Conservation (phyloP, 495 filamentous ascomycete genomes). For the Polyplosphaeria fusca region DNA sequence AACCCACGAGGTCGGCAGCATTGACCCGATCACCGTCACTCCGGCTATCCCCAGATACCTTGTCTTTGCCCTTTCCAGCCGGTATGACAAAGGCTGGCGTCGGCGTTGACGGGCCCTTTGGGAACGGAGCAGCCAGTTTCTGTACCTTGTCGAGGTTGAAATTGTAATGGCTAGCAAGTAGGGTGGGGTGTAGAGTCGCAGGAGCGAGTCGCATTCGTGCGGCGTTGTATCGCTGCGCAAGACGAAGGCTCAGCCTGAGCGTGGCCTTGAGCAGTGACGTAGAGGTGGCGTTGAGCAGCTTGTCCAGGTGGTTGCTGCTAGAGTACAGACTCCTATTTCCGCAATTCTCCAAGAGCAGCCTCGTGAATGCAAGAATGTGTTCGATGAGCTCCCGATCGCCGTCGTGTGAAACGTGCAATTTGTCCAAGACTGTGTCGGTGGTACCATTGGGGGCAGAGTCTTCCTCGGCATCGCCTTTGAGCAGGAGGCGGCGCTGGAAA, state of each 20-base stretch:
- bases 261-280: constrained; percentile 69
- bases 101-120: constrained; percentile 55
- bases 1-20: constrained; percentile 72
- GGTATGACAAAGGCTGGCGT: constrained; percentile 43
- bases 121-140: constrained; percentile 77
- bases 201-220: constrained; percentile 67
- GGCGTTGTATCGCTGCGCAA: constrained; percentile 90
- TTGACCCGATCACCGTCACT: constrained; percentile 53
- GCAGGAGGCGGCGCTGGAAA: constrained; percentile 63
- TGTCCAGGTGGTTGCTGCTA: constrained; percentile 82
- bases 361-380: constrained; percentile 76
- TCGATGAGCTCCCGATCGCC: constrained; percentile 79
- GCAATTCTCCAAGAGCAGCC: constrained; percentile 85
- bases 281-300: constrained; percentile 82
- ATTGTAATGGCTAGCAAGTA: constrained; percentile 86
- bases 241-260: constrained; percentile 71
- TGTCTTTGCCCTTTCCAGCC: constrained; percentile 70
- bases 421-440: constrained; percentile 48
- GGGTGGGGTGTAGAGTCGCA: constrained; percentile 61
- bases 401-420: constrained; percentile 62
- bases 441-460: constrained; percentile 32
- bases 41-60: constrained; percentile 45
- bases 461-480: constrained; percentile 51
- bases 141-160: constrained; percentile 87
- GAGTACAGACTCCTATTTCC: constrained; percentile 95